Conservation (phyloP, 2,329 filamentous ascomycete genomes). For the Elsinoe australis region DNA sequence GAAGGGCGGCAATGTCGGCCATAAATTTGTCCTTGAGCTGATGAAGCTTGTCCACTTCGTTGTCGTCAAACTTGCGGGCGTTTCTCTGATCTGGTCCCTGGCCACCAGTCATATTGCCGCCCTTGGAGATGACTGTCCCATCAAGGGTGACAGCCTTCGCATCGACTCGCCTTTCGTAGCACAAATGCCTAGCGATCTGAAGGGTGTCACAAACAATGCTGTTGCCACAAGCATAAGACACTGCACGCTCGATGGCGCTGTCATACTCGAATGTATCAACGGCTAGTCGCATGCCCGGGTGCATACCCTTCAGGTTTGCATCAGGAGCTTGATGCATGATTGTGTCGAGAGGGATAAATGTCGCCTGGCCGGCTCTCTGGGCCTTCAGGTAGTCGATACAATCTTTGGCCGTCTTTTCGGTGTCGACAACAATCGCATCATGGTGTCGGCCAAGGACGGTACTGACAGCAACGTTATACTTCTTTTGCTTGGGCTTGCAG, state of each 20-base stretch:
- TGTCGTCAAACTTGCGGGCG: slow-evolving; percentile 73
- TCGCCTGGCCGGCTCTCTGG: slow-evolving; percentile 77
- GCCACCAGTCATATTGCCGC: slow-evolving; percentile 92
- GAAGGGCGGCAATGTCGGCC: slow-evolving; percentile 70
- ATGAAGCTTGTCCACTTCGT: slow-evolving; percentile 78
- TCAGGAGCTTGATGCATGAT: slow-evolving; percentile 92
- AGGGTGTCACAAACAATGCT: slow-evolving; percentile 89
- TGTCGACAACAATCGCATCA: slow-evolving; percentile 90
- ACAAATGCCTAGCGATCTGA: slow-evolving; percentile 78
- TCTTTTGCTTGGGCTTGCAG: slow-evolving; percentile 94
- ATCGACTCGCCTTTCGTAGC: slow-evolving; percentile 74
- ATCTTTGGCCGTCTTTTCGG: slow-evolving; percentile 85
- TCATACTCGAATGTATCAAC: slow-evolving; percentile 97
- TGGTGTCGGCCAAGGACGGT: slow-evolving; percentile 89
- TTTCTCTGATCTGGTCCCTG: slow-evolving; percentile 67
- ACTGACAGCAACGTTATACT: slow-evolving; percentile 86
- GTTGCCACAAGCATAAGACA: slow-evolving; percentile 90
- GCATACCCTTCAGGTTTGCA: slow-evolving; percentile 80
- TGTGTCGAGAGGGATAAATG: slow-evolving; percentile 92
- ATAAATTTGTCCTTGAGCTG: slow-evolving; percentile 67
- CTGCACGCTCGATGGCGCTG: slow-evolving; percentile 75
- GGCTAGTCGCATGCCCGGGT: slow-evolving; percentile 73
- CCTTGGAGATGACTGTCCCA: slow-evolving; percentile 95
- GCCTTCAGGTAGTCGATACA: slow-evolving; percentile 93
- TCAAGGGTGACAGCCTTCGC: slow-evolving; percentile 93